Percentiles rank a stretch among this genome's conserved stretches.
Conservation (phyloP, 176 grass and related monocot species). For the Coix lacrymajobi region DNA sequence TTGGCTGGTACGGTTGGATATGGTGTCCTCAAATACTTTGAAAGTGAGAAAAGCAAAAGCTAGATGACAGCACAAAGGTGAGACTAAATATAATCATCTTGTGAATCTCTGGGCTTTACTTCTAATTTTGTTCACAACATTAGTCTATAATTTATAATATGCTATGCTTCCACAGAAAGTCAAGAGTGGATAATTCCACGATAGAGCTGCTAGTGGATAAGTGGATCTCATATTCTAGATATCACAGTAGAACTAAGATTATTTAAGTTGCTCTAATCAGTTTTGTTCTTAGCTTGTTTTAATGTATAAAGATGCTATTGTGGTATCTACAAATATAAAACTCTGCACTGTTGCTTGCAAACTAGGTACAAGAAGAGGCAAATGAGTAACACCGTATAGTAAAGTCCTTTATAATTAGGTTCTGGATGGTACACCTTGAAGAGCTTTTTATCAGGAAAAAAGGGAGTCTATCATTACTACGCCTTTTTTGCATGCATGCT, state of each 20-base stretch:
- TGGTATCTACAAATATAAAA: neutral
- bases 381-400: neutral
- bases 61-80: constrained; percentile 27
- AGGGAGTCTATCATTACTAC: neutral
- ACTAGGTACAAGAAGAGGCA: neutral
- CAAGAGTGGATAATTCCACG: neutral
- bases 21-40: constrained; percentile 84
- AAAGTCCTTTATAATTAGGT: neutral
- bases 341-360: neutral
- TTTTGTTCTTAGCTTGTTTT: neutral
- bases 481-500: neutral
- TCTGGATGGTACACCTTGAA: neutral
- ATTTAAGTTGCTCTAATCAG: neutral
- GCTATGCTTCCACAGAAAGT: neutral
- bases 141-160: neutral
- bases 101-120: neutral
- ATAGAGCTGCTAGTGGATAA: neutral
- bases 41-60: constrained; percentile 74
- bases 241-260: neutral
- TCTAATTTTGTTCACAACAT: neutral
- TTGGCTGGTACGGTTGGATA: constrained; percentile 62
- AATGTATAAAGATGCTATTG: neutral
- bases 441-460: neutral
- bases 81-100: neutral
- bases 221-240: neutral